Conservation (phyloP, 2,329 filamentous ascomycete genomes). For the Beauveria medogensis region DNA sequence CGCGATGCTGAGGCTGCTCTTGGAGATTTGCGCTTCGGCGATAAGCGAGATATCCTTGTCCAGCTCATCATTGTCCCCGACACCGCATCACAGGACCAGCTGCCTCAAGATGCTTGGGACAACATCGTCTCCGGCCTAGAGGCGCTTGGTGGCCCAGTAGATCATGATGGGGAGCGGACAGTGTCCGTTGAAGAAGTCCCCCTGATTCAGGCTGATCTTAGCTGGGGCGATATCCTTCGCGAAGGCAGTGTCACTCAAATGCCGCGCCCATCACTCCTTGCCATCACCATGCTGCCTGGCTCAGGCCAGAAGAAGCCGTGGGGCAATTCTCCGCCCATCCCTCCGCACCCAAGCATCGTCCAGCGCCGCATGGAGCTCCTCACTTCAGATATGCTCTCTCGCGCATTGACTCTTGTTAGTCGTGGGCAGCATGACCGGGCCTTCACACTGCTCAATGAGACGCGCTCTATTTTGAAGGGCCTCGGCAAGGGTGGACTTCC, state of each 20-base stretch:
- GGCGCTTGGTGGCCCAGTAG: conserved; percentile 78
- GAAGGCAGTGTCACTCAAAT: conserved; percentile 82
- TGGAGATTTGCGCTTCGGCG: conserved; percentile 88
- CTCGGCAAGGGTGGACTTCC: conserved; percentile 91
- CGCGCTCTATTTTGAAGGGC: conserved; percentile 88
- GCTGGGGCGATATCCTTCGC: conserved; percentile 85
- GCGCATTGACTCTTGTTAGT: conserved; percentile 83
- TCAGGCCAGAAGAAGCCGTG: conserved; percentile 58
- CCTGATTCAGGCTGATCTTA: conserved; percentile 87
- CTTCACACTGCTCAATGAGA: conserved; percentile 86
- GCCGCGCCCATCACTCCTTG: conserved; percentile 79
- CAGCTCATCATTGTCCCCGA: conserved; percentile 90
- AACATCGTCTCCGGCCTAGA: conserved; percentile 93
- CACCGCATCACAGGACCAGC: conserved; percentile 68
- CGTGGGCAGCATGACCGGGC: conserved; percentile 89
- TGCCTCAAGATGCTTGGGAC: conserved; percentile 94
- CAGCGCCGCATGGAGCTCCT: conserved; percentile 96
- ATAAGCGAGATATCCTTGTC: conserved; percentile 88
- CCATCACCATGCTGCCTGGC: conserved; percentile 89
- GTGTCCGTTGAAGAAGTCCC: conserved; percentile 91
- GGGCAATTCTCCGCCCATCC: conserved; percentile 69
- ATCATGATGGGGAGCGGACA: conserved; percentile 75
- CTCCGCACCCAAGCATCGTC: conserved; percentile 88
- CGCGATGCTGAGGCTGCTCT: conserved; percentile 88
- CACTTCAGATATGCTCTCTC: conserved; percentile 94